Conservation (phyloP, 345 rosid species). For the Populus davidiana region DNA sequence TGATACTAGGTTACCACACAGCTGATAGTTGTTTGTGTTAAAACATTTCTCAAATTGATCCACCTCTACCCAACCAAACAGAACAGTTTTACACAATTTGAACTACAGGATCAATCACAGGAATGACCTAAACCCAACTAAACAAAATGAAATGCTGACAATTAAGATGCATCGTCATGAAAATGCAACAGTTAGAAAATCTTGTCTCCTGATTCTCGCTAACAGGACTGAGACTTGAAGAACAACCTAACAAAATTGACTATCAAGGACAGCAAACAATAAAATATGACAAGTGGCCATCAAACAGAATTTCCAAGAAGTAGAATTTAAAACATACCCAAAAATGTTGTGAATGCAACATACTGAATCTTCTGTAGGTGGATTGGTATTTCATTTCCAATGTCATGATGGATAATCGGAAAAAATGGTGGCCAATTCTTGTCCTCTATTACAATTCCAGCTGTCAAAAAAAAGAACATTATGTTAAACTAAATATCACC, state of each 20-base stretch:
- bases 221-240: background rate
- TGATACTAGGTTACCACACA: conserved; percentile 10
- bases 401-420: conserved; percentile 94
- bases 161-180: background rate
- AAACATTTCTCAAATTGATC: background rate
- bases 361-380: conserved; percentile 83
- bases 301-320: background rate
- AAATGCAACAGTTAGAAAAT: background rate
- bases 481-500: conserved; percentile 5
- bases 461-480: conserved; percentile 43
- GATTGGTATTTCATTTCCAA: conserved; percentile 84
- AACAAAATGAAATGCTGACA: background rate
- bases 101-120: background rate
- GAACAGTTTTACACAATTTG: background rate
- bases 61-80: background rate
- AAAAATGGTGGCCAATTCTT: conserved; percentile 96
- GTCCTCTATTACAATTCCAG: conserved; percentile 87
- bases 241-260: background rate
- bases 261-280: background rate
- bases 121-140: background rate
- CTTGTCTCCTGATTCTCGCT: background rate
- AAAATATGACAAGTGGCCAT: background rate
- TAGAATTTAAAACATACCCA: conserved; percentile 52
- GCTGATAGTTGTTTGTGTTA: background rate
- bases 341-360: conserved; percentile 80